These are phyloP conservation scores for Verticillium dahliae DNA, from an alignment of 2,329 filamentous ascomycete genomes.

Conservation along the genomic window DNA sequence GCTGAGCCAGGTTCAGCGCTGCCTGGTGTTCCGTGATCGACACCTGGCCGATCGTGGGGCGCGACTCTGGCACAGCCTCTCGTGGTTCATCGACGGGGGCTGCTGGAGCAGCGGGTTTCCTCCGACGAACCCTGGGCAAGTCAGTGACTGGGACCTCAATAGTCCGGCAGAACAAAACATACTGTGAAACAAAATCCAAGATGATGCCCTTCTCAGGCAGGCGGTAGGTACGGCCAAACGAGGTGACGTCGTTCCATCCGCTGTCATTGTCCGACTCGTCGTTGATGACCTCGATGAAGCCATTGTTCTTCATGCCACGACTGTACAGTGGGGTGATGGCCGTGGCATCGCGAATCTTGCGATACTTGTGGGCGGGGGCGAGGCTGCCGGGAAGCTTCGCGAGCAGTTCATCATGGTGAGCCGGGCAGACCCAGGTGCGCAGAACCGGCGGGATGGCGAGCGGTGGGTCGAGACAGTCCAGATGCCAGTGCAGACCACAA, in stretches of 20 bases:
- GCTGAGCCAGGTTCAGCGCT: slow-evolving; percentile 55
- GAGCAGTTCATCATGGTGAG: slow-evolving; percentile 75
- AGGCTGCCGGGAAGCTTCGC: slow-evolving; percentile 47
- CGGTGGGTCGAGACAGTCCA: slow-evolving; percentile 86
- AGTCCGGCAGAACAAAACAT: slow-evolving; percentile 19
- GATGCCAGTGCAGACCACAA: slow-evolving; percentile 79
- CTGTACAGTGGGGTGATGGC: slow-evolving; percentile 44
- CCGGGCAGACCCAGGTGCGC: slow-evolving; percentile 81
- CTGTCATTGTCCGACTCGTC: slow-evolving; percentile 48
- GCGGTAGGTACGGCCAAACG: slow-evolving; percentile 59
- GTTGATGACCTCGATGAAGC: slow-evolving; percentile 63
- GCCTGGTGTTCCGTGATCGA: slow-evolving; percentile 59
- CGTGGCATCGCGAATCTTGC: slow-evolving; percentile 50
- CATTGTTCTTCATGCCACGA: slow-evolving; percentile 66
- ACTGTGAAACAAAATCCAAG: slow-evolving; percentile 66
- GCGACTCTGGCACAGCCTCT: slow-evolving; percentile 8
- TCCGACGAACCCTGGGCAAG: not conserved
- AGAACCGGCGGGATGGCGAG: slow-evolving; percentile 70
- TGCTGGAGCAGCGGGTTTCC: not conserved
- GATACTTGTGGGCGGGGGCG: slow-evolving; percentile 54
- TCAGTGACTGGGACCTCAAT: no score
- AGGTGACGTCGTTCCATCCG: slow-evolving; percentile 51
- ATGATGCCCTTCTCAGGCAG: slow-evolving; percentile 59
- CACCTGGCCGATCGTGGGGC: slow-evolving; percentile 30
- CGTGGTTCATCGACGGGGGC: slow-evolving; percentile 10